A percentile compares a stretch with the other conserved stretches of the same genome.
Conservation (phyloP, 2,329 filamentous ascomycete genomes). For the Beauveria caledonica region DNA sequence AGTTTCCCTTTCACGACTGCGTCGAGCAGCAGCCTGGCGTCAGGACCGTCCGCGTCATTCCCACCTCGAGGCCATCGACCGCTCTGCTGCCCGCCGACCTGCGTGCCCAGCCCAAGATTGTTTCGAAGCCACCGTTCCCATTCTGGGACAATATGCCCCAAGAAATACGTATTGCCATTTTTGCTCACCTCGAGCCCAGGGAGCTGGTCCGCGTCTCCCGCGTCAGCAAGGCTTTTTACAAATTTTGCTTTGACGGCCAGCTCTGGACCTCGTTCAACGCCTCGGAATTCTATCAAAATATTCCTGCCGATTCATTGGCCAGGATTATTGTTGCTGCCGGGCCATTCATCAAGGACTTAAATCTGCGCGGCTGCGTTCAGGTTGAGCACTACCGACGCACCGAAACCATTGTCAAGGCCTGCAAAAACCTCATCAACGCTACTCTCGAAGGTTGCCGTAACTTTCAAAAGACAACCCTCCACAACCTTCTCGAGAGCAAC, state of each 20-base stretch:
- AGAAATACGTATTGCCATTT: conserved; percentile 72
- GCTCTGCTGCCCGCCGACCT: conserved; percentile 58
- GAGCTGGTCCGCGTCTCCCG: conserved; percentile 72
- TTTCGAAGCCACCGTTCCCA: conserved; percentile 38
- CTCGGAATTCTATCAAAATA: conserved; percentile 78
- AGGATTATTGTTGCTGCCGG: conserved; percentile 80
- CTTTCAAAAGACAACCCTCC: conserved; percentile 68
- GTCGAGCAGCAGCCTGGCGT: conserved; percentile 42
- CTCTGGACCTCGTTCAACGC: conserved; percentile 82
- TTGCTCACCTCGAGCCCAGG: conserved; percentile 68
- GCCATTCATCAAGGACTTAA: conserved; percentile 84
- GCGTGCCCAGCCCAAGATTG: conserved; percentile 16
- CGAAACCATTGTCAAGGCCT: conserved; percentile 72
- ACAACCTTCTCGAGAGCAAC: conserved; percentile 68
- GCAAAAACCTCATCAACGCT: conserved; percentile 78
- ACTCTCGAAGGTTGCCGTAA: conserved; percentile 87
- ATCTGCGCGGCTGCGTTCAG: conserved; percentile 85
- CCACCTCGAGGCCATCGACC: conserved; percentile 34
- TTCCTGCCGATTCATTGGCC: conserved; percentile 73
- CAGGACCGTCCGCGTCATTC: conserved; percentile 42
- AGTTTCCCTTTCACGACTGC: conserved; percentile 32
- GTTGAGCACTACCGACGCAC: conserved; percentile 72
- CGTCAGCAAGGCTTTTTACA: conserved; percentile 71
- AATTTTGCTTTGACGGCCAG: conserved; percentile 88
- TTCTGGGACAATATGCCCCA: conserved; percentile 77